These are phyloP conservation scores for Nigrospora sphaerica DNA, from an alignment of 2,329 filamentous ascomycete species.

Conservation along the genomic window DNA sequence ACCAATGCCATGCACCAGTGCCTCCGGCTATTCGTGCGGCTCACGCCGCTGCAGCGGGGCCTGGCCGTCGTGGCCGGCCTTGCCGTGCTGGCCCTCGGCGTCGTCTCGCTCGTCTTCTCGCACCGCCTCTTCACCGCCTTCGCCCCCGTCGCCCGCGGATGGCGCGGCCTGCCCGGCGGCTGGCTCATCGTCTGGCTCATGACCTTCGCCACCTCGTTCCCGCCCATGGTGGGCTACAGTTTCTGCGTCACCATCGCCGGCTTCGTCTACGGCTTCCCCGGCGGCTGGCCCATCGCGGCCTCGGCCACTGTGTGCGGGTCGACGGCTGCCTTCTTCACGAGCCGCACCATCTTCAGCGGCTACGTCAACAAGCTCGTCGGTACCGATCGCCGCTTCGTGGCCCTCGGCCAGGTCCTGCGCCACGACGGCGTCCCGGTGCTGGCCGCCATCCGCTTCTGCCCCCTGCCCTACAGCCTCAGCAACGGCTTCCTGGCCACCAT, in stretches of 20 bases:
- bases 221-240: slow-evolving; percentile 82
- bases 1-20: slow-evolving; percentile 33
- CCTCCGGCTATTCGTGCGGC: slow-evolving; percentile 42
- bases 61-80: slow-evolving; percentile 46
- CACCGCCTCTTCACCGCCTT: slow-evolving; percentile 73
- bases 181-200: slow-evolving; percentile 70
- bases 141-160: slow-evolving; percentile 64
- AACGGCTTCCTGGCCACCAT: slow-evolving; percentile 95
- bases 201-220: slow-evolving; percentile 73
- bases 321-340: slow-evolving; percentile 71
- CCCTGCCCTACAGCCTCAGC: slow-evolving; percentile 83
- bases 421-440: slow-evolving; percentile 85
- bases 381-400: slow-evolving; percentile 79
- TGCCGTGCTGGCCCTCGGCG: slow-evolving; percentile 42
- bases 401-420: slow-evolving; percentile 79
- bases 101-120: slow-evolving; percentile 72
- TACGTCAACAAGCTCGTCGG: slow-evolving; percentile 79
- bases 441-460: slow-evolving; percentile 86
- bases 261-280: slow-evolving; percentile 49
- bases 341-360: slow-evolving; percentile 67
- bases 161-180: slow-evolving; percentile 66
- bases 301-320: slow-evolving; percentile 73
- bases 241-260: slow-evolving; percentile 53
- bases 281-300: slow-evolving; percentile 77
- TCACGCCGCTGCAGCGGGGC: slow-evolving; percentile 56